These are phyloP conservation scores for Epichloe scottii DNA, from an alignment of 2,329 filamentous ascomycete species.

Conservation along the genomic window DNA sequence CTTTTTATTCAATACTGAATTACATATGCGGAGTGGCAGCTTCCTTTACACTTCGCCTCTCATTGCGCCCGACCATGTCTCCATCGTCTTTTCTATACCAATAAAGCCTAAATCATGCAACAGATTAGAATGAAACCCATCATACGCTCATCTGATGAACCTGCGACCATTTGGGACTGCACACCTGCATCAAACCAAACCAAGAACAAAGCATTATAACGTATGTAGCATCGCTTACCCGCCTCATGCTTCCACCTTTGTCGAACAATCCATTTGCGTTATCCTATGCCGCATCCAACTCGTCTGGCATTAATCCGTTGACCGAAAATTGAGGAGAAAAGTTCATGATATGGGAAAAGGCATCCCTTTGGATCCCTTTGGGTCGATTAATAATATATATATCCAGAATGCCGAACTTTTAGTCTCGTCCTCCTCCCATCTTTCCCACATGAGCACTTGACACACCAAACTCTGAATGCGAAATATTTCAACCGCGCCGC, in stretches of 20 bases:
- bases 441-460: background rate
- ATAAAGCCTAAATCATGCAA: background rate
- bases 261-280: background rate
- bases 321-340: background rate
- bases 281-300: background rate
- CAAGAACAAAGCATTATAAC: background rate
- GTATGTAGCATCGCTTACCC: background rate
- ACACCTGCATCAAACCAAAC: background rate
- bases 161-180: background rate
- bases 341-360: too few species aligned
- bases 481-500: slow-evolving; percentile 12
- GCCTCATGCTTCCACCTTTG: background rate
- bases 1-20: too few species aligned
- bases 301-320: background rate
- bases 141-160: background rate
- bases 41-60: too few species aligned
- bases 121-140: background rate
- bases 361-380: too few species aligned
- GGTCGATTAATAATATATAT: background rate
- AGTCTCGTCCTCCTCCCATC: background rate
- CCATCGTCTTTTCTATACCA: background rate
- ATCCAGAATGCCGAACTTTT: background rate
- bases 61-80: background rate
- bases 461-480: background rate
- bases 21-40: too few species aligned